Conservation (phyloP, 108 stramenopile species). For the Cyclostephanos tholiformis region DNA sequence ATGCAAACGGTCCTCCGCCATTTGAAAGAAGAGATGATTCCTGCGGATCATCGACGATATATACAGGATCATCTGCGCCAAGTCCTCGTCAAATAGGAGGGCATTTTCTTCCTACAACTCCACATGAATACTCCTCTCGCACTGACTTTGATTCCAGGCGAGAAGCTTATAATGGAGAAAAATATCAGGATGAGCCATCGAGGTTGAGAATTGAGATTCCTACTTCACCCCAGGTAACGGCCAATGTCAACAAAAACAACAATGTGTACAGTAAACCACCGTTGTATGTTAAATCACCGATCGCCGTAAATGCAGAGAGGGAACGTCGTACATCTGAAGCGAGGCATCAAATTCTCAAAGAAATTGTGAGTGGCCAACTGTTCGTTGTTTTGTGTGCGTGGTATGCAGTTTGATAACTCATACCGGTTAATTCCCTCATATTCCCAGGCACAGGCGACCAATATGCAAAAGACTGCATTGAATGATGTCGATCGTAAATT, state of each 20-base stretch:
- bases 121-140: background rate
- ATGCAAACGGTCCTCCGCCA: background rate
- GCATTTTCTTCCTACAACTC: background rate
- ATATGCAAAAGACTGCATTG: conserved; percentile 45
- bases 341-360: background rate
- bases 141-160: background rate
- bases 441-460: conserved; percentile 46
- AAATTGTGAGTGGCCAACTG: background rate
- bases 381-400: background rate
- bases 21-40: conserved; percentile 37
- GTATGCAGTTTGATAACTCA: background rate
- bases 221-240: conserved; percentile 16
- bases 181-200: conserved; percentile 1
- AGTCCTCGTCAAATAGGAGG: background rate
- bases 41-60: conserved; percentile 39
- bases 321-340: conserved; percentile 31
- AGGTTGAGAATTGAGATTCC: conserved; percentile 36
- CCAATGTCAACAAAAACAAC: background rate
- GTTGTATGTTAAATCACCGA: conserved; percentile 3
- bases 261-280: conserved; percentile 1
- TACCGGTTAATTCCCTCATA: background rate
- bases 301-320: conserved; percentile 16
- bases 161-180: background rate
- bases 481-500: conserved; percentile 41
- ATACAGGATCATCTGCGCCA: conserved; percentile 15